Evolutionary conservation across 805 yeast species (phyloP).

Genomic region (Lachancea nothofagi): DNA sequence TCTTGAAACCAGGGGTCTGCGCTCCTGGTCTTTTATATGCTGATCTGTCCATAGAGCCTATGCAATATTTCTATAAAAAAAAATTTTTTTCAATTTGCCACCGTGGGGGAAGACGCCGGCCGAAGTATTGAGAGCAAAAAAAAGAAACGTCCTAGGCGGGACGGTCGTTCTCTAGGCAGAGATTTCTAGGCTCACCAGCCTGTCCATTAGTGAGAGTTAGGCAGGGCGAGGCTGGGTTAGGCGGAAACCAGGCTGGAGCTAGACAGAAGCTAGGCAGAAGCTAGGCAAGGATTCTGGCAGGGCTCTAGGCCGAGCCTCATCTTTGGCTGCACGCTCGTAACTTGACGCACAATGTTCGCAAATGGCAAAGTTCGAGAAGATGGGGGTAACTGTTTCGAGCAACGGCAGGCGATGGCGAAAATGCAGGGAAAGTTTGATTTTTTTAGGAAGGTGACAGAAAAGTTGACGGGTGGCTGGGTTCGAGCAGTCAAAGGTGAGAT

Average conservation of each 20-base stretch:
- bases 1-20: conserved; percentile 5
- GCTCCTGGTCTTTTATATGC: background rate
- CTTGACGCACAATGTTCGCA: too few species aligned
- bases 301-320: background rate
- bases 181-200: background rate
- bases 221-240: background rate
- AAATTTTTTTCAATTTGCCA: background rate
- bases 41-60: conserved; percentile 5
- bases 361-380: too few species aligned
- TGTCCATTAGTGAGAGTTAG: background rate
- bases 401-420: too few species aligned
- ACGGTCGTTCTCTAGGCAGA: background rate
- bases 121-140: background rate
- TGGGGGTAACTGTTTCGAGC: too few species aligned
- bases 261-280: background rate
- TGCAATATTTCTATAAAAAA: conserved; percentile 7
- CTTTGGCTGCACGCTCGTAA: too few species aligned
- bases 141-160: background rate
- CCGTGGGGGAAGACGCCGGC: conserved; percentile 6
- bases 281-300: background rate
- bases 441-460: too few species aligned
- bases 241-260: background rate
- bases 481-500: too few species aligned
- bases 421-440: too few species aligned
- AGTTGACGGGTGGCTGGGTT: too few species aligned